phyloP scores from a whole-genome alignment of 208 protist genomes.

The Trypanosoma brucei region DNA sequence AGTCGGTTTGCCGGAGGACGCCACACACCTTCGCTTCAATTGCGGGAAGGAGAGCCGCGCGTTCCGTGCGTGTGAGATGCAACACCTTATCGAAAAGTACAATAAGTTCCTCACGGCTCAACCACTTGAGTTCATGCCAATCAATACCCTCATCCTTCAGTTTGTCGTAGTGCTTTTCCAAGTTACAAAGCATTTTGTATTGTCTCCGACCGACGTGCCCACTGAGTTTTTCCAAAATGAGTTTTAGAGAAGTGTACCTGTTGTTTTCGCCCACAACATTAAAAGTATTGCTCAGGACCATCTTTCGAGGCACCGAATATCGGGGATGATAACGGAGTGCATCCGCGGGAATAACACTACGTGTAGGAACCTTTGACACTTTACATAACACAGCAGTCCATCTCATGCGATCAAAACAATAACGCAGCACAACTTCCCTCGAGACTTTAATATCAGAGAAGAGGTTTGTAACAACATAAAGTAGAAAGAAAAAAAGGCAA shows the following conservation, averaged over 20 bases:
- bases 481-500: constrained; percentile 15
- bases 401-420: constrained; percentile 1
- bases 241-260: constrained; percentile 67
- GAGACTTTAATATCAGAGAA: too few relatives aligned
- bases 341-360: constrained; percentile 32
- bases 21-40: constrained; percentile 79
- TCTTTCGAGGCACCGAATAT: constrained; percentile 50
- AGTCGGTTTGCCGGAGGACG: constrained; percentile 58
- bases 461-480: not conserved
- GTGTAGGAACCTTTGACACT: constrained; percentile 47
- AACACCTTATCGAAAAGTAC: constrained; percentile 52
- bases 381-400: constrained; percentile 6
- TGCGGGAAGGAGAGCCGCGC: constrained; percentile 54
- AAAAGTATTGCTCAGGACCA: constrained; percentile 62
- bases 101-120: constrained; percentile 49
- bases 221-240: constrained; percentile 70
- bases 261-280: constrained; percentile 76
- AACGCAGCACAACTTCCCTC: too few relatives aligned
- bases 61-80: constrained; percentile 39
- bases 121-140: constrained; percentile 85
- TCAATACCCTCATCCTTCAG: constrained; percentile 70
- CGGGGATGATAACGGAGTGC: constrained; percentile 53
- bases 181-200: constrained; percentile 77
- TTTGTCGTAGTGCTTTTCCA: constrained; percentile 32
- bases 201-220: constrained; percentile 74